Evolutionary conservation across 1,139 yeast genomes (phyloP), one percentile per base, ranked within the genome.

Genomic region (Nakaseomyces kungkrabaensis): DNA sequence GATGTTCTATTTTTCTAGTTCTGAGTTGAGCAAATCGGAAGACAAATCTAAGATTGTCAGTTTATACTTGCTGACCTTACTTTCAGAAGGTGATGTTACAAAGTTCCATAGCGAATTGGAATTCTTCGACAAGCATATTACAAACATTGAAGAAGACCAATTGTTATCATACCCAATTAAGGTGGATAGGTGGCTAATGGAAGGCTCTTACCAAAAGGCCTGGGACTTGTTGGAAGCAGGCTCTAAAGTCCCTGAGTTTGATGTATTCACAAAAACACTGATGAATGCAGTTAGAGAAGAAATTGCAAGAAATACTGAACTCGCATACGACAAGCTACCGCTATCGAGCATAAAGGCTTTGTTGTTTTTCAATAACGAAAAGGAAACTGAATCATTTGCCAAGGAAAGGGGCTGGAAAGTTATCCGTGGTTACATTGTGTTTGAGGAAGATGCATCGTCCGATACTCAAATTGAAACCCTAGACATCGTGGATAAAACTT

Each of bases 121-220:
- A 67, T 74, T 75, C 53, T 76, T 90, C 58, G 78, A 76, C 59
- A 77, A 76, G 61, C 65, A 71, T 38, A 70, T 77, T 48, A 82
- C 79, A 60, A 34, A 78, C 52, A 74, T 80, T 45, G 87, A 81
- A 56, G 69, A 70, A 37, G 86, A 82, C 59, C 68, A 70, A 52
- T 79, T 72, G 66, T 73, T 92, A 58, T 78, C 80, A 50, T 89
- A 89, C 67, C 97, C 98, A 29, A 82, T 92, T 52, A 80, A 82
- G 59, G 79, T 92, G 58, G 98, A 92, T 67, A 84, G 88, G 59
- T 87, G 95, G 82, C 78, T 92, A 58, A 89, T 92, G 86, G 98
- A 92, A 68, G 98, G 98, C 45, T 85, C 92, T 56, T 92, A 90
- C 68, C 94, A 88, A 67, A 87, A 87, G 69, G 92, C 92, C 50